Evolutionary conservation across 345 rosid species (phyloP).

Genomic region (Citrus cavaleriei): DNA sequence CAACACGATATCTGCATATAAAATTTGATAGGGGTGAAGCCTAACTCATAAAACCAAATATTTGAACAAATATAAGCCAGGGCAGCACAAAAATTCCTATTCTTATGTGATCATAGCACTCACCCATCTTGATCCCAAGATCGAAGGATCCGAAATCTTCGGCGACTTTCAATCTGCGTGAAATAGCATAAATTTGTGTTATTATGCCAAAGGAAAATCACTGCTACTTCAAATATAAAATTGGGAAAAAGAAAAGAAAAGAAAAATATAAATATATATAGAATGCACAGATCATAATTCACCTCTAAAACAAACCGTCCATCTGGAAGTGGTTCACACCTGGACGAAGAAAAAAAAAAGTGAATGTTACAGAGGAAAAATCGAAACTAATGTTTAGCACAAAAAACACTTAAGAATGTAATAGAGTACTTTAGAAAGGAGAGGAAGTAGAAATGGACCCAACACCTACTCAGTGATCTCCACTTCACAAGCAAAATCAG

Average conservation of each 20-base stretch:
- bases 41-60: background rate
- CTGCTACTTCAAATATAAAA: background rate
- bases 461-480: slow-evolving; percentile 89
- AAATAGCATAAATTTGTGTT: background rate
- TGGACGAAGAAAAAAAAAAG: slow-evolving; percentile 29
- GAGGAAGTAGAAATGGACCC: slow-evolving; percentile 7
- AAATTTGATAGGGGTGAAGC: slow-evolving; percentile 11
- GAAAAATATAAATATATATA: too few relatives aligned
- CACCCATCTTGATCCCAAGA: slow-evolving; percentile 99
- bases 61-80: background rate
- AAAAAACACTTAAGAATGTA: background rate
- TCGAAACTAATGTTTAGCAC: background rate
- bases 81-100: background rate
- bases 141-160: slow-evolving; percentile 68
- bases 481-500: slow-evolving; percentile 94
- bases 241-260: background rate
- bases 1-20: slow-evolving; percentile 69
- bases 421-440: background rate
- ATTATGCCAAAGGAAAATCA: background rate
- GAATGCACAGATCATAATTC: slow-evolving; percentile 5
- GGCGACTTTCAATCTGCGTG: slow-evolving; percentile 76
- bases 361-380: background rate
- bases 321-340: slow-evolving; percentile 95
- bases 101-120: slow-evolving; percentile 28
- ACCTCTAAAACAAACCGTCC: slow-evolving; percentile 91